Percentiles rank a stretch among this genome's conserved stretches.
These are phyloP conservation scores for Arthrobotrys megalospora DNA, from an alignment of 2,329 filamentous ascomycete genomes.

Conservation along the genomic window DNA sequence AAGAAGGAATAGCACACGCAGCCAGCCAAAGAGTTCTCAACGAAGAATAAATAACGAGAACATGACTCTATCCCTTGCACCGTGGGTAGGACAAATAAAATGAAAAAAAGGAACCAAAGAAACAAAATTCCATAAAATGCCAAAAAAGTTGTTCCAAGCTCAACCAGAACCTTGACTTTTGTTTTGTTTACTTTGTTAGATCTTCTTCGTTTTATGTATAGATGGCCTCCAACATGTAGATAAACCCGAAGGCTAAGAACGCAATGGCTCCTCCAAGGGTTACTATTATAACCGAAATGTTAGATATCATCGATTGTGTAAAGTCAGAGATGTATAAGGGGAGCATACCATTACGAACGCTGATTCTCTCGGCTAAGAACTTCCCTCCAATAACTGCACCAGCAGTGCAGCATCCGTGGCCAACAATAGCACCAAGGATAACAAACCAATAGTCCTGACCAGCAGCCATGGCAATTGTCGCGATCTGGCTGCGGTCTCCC, in stretches of 20 bases:
- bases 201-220: conserved; percentile 66
- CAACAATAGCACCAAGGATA: conserved; percentile 86
- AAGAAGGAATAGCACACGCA: conserved; percentile 1
- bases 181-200: conserved; percentile 18
- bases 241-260: conserved; percentile 90
- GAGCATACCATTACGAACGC: conserved; percentile 91
- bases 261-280: conserved; percentile 85
- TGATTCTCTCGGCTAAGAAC: conserved; percentile 92
- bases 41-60: conserved; percentile 31
- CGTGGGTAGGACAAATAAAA: conserved; percentile 14
- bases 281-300: conserved; percentile 67
- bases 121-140: conserved; percentile 19
- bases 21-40: conserved; percentile 15
- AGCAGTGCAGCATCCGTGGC: conserved; percentile 90
- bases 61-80: conserved; percentile 42
- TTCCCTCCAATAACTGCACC: conserved; percentile 92
- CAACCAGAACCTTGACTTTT: conserved; percentile 27
- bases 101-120: background rate
- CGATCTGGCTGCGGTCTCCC: conserved; percentile 97
- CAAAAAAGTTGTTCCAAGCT: conserved; percentile 19
- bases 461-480: conserved; percentile 98
- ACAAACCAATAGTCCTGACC: conserved; percentile 99
- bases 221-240: conserved; percentile 88
- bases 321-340: conserved; percentile 3
- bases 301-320: conserved; percentile 50